A percentile compares a stretch with the other conserved stretches of the same genome.
Evolutionary conservation across 305 asterid genomes (phyloP).

Genomic region (Solanum hybrid): DNA sequence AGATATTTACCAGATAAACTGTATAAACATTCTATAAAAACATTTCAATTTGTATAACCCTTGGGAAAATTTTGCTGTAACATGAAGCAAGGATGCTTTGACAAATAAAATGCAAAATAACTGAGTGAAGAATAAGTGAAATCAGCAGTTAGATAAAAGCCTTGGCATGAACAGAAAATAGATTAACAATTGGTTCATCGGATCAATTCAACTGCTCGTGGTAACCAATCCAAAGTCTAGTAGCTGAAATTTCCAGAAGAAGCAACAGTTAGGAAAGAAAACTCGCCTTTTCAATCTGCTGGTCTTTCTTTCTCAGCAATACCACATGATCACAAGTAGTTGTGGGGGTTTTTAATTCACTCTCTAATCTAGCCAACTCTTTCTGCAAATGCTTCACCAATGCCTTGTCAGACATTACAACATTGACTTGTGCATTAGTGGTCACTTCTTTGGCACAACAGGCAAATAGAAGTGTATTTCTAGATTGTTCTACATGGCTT

Average conservation of each 20-base stretch:
- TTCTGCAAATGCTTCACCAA: conserved; percentile 94
- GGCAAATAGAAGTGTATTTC: conserved; percentile 95
- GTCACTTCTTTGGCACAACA: conserved; percentile 91
- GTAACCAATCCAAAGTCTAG: background rate
- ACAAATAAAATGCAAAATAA: background rate
- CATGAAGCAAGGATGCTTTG: background rate
- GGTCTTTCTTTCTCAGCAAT: conserved; percentile 71
- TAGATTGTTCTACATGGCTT: conserved; percentile 90
- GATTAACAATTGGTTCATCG: background rate
- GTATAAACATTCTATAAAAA: conserved; percentile 5
- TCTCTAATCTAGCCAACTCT: conserved; percentile 93
- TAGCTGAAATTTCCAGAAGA: too few relatives aligned
- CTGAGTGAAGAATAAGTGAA: background rate
- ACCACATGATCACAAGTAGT: conserved; percentile 57
- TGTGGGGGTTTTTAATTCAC: conserved; percentile 75
- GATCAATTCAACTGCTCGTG: background rate
- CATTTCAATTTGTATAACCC: background rate
- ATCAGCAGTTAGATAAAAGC: background rate
- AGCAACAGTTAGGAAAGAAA: background rate
- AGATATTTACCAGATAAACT: conserved; percentile 20
- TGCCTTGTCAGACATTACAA: conserved; percentile 96
- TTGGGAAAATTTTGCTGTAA: background rate
- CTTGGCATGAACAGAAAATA: background rate
- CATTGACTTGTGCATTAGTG: conserved; percentile 92
- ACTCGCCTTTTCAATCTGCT: conserved; percentile 77